Percentiles rank a stretch among this genome's conserved stretches.
Evolutionary conservation across 1,284 basidiomycete species (phyloP).

Genomic region (Pisolithus thermaeus): DNA sequence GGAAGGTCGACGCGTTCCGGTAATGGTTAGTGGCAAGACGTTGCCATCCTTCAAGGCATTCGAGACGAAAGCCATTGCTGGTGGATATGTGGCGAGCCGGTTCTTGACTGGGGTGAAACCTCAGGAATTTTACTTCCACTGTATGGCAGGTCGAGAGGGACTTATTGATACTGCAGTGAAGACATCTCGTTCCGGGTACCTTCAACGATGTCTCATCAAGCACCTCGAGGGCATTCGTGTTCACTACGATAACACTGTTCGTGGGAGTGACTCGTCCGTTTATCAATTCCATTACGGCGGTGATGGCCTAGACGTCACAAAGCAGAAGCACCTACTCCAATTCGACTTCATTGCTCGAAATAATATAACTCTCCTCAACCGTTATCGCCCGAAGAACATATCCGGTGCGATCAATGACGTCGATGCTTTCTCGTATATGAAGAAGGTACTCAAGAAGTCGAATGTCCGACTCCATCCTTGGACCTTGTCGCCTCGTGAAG

Average conservation of each 20-base stretch:
- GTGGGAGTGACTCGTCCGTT: conserved; percentile 89
- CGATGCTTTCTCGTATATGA: conserved; percentile 77
- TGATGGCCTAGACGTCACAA: conserved; percentile 94
- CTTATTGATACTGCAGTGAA: conserved; percentile 99
- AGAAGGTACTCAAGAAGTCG: conserved; percentile 81
- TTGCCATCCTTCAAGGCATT: conserved; percentile 96
- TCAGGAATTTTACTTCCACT: conserved; percentile 99
- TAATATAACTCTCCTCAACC: conserved; percentile 72
- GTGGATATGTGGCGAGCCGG: conserved; percentile 99
- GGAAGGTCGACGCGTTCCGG: conserved; percentile 96
- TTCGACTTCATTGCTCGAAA: conserved; percentile 95
- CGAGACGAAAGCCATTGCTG: conserved; percentile 95
- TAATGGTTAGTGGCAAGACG: conserved; percentile 99
- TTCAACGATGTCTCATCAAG: conserved; percentile 98
- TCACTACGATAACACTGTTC: conserved; percentile 98
- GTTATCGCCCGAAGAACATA: conserved; percentile 65
- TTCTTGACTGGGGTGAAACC: conserved; percentile 98
- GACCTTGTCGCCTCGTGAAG: conserved; percentile 40
- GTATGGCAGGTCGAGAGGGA: conserved; percentile 99
- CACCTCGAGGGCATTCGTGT: conserved; percentile 95
- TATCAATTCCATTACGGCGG: conserved; percentile 98
- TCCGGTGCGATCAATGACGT: conserved; percentile 59
- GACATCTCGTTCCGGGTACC: conserved; percentile 96
- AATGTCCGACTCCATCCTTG: conserved; percentile 43
- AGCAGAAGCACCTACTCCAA: conserved; percentile 86